Percentiles rank a stretch among this genome's conserved stretches.
Evolutionary conservation across 2,329 filamentous ascomycete genomes (phyloP).

Genomic region (Cercospora nicotianae): DNA sequence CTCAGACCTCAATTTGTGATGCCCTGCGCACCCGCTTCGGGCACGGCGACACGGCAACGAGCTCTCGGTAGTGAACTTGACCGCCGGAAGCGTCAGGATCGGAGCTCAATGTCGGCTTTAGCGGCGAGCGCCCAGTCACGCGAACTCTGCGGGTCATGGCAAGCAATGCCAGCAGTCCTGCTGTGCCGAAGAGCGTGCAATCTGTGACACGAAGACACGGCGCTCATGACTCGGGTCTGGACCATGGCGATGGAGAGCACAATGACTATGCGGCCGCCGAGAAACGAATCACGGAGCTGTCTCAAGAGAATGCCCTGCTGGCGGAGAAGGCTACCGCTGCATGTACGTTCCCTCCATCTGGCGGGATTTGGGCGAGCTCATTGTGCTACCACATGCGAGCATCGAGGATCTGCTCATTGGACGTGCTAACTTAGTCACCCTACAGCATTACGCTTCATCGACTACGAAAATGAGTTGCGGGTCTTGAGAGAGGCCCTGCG

Average conservation of each 20-base stretch:
- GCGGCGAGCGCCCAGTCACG: not conserved
- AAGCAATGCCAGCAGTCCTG: constrained; percentile 27
- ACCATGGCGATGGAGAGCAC: constrained; percentile 54
- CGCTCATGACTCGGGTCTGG: constrained; percentile 54
- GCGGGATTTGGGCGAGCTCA: not conserved
- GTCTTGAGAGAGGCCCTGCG: constrained; percentile 52
- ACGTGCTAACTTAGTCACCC: not conserved
- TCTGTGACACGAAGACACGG: constrained; percentile 28
- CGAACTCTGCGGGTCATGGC: constrained; percentile 27
- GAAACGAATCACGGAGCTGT: constrained; percentile 60
- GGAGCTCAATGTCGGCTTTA: constrained; percentile 14
- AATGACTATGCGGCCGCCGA: constrained; percentile 22
- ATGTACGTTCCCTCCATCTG: constrained; percentile 43
- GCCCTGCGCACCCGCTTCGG: not conserved
- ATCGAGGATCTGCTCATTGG: not conserved
- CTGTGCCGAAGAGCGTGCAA: constrained; percentile 29
- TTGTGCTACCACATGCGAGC: not conserved
- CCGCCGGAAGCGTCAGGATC: not conserved
- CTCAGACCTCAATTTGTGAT: not conserved
- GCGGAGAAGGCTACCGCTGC: constrained; percentile 69
- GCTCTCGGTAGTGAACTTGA: not conserved
- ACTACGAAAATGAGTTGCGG: constrained; percentile 77
- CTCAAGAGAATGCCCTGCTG: constrained; percentile 68
- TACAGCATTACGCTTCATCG: constrained; percentile 56
- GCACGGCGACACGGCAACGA: not conserved